phyloP scores from a whole-genome alignment of 1,284 basidiomycete species.

The Boletellus deceptivus region DNA sequence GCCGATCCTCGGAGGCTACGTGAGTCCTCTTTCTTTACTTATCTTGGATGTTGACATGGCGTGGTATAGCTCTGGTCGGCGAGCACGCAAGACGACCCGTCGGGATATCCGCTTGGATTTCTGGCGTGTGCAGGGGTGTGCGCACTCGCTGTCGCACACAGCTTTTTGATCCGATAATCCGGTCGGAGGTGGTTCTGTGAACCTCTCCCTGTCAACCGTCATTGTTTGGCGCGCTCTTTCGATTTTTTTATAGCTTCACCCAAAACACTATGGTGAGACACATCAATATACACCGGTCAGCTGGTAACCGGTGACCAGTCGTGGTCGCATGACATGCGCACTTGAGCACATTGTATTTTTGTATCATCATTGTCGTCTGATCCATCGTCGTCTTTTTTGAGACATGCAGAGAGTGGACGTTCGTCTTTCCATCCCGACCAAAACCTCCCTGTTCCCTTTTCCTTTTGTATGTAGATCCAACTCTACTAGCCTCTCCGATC shows the following conservation, averaged over 20 bases:
- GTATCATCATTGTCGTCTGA: not conserved
- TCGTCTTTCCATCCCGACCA: no score
- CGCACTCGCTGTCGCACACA: constrained; percentile 61
- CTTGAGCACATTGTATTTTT: not conserved
- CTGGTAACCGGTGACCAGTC: no score
- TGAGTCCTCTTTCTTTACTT: constrained; percentile 38
- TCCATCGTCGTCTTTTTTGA: not conserved
- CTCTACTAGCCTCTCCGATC: not conserved
- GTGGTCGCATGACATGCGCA: not conserved
- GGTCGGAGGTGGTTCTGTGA: not conserved
- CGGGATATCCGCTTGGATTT: constrained; percentile 73
- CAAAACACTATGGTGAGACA: not conserved
- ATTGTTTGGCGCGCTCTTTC: not conserved
- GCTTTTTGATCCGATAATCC: constrained; percentile 64
- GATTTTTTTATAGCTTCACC: not conserved
- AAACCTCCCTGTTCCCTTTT: not conserved
- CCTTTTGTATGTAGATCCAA: not conserved
- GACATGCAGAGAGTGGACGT: no score
- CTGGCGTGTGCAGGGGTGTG: constrained; percentile 61
- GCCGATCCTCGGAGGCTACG: constrained; percentile 75
- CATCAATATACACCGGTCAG: no score
- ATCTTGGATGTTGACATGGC: not conserved
- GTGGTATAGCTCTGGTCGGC: constrained; percentile 66
- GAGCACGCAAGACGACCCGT: constrained; percentile 65
- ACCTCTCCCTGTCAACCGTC: no score